These are phyloP conservation scores for Oropetium thomaeum DNA, from an alignment of 176 grass and related monocot species.

Conservation along the genomic window DNA sequence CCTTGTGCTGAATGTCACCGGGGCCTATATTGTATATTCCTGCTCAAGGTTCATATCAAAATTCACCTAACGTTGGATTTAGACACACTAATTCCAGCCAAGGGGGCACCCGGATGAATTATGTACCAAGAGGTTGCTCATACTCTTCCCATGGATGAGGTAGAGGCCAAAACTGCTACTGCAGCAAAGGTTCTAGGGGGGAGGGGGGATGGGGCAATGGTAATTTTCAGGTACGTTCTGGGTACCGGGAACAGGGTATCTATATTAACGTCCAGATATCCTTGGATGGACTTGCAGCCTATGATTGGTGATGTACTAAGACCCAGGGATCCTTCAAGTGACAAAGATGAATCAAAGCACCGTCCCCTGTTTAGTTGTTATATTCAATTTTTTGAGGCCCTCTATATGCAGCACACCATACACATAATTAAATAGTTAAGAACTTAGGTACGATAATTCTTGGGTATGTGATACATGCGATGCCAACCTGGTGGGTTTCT, in stretches of 20 bases:
- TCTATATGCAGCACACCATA: neutral
- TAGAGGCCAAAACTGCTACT: conserved; percentile 21
- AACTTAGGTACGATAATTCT: neutral
- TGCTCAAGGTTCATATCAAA: conserved; percentile 26
- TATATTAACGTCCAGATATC: conserved; percentile 28
- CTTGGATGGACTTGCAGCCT: conserved; percentile 35
- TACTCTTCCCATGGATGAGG: conserved; percentile 6
- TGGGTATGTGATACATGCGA: neutral
- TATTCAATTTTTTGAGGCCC: neutral
- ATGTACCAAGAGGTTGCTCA: conserved; percentile 4
- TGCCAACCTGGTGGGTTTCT: neutral
- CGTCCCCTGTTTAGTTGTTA: neutral
- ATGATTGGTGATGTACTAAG: conserved; percentile 38
- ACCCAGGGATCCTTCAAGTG: neutral
- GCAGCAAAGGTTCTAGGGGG: conserved; percentile 8
- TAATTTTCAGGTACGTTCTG: neutral
- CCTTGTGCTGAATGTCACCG: conserved; percentile 22
- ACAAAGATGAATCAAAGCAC: neutral
- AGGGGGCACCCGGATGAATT: neutral
- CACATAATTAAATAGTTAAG: neutral
- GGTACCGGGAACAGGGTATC: neutral
- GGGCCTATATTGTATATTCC: conserved; percentile 21
- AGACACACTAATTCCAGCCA: conserved; percentile 8
- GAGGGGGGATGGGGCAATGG: neutral
- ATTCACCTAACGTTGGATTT: conserved; percentile 6